Base-by-base conservation (phyloP, 2,329 filamentous ascomycete species). In the Rhinocladiella mackenziei region DNA sequence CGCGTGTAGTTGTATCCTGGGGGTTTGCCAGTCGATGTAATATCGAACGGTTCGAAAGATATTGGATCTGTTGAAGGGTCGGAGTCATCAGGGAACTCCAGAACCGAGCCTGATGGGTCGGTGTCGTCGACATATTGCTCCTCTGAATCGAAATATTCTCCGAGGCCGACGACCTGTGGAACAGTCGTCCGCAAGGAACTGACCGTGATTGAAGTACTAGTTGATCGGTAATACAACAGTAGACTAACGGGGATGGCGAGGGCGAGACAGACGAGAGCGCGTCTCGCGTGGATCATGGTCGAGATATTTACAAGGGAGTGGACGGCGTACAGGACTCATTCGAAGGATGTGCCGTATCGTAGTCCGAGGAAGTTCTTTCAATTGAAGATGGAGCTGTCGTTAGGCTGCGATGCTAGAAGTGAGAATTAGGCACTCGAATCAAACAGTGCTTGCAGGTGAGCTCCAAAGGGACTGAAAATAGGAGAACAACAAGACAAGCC, bases 1-100 rank as follows among this genome's bases (percentile, higher is more conserved):
- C 73, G 74, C 2, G 74, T 75, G 55, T 78, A 80, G 29, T 69
- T 70, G 48, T 67, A 65, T 1, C 70, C 71, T 0, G 65, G 53
- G 0, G 73, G 67, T 45, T 73, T 71, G 3, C 63, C 60, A 61
- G 22, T 58, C n/a, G n/a, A n/a, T n/a, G n/a, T n/a, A n/a, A n/a
- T n/a, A n/a, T n/a, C n/a, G n/a, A n/a, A n/a, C n/a, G n/a, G n/a
- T n/a, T n/a, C n/a, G n/a, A n/a, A n/a, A n/a, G 23, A n/a, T 59
- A 11, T 14, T 17, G 46, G 35, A n/a, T 26, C 19, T 26, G 18
- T 19, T 39, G 3, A n/a, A n/a, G n/a, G n/a, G 32, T 35, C 18
- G 32, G 32, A 35, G n/a, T 13, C 5, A 35, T n/a, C n/a, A n/a
- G n/a, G n/a, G n/a, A n/a, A n/a, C n/a, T n/a, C n/a, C n/a, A n/a